Conservation (phyloP, 345 rosid species). For the Hibiscus trionum region DNA sequence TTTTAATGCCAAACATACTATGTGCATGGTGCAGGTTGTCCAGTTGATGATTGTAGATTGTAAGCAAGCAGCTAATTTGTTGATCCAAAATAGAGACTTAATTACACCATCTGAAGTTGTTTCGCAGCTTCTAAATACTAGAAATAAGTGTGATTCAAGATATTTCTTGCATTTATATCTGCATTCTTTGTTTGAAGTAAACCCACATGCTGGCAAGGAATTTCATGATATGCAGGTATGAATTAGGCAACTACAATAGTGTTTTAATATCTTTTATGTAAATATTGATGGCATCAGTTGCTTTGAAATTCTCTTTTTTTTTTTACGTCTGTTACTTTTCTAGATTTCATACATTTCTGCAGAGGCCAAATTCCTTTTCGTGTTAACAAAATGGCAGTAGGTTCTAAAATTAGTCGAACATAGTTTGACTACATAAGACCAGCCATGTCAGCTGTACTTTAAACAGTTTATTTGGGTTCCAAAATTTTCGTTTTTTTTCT, state of each 20-base stretch:
- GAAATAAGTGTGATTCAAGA: conserved; percentile 71
- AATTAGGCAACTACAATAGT: conserved; percentile 3
- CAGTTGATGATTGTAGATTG: conserved; percentile 85
- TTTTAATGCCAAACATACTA: neutral
- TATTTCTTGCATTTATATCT: conserved; percentile 76
- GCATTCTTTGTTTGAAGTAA: conserved; percentile 73
- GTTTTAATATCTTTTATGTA: conserved; percentile 3
- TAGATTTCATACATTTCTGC: neutral
- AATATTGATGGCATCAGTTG: neutral
- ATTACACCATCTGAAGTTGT: conserved; percentile 87
- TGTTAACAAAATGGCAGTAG: neutral
- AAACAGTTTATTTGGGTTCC: neutral
- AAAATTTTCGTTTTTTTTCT: neutral
- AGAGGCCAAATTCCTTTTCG: neutral
- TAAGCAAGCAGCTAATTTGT: conserved; percentile 69
- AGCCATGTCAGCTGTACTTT: neutral
- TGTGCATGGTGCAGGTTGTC: conserved; percentile 54
- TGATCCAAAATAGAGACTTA: conserved; percentile 76
- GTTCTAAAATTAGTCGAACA: neutral
- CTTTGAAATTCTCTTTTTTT: neutral
- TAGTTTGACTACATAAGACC: neutral
- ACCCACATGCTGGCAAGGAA: conserved; percentile 77
- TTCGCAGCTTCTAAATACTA: conserved; percentile 48
- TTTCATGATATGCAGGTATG: conserved; percentile 96
- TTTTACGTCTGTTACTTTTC: neutral